Base-by-base conservation (phyloP, 2,329 filamentous ascomycete species). In the Westerdykella ornata region DNA sequence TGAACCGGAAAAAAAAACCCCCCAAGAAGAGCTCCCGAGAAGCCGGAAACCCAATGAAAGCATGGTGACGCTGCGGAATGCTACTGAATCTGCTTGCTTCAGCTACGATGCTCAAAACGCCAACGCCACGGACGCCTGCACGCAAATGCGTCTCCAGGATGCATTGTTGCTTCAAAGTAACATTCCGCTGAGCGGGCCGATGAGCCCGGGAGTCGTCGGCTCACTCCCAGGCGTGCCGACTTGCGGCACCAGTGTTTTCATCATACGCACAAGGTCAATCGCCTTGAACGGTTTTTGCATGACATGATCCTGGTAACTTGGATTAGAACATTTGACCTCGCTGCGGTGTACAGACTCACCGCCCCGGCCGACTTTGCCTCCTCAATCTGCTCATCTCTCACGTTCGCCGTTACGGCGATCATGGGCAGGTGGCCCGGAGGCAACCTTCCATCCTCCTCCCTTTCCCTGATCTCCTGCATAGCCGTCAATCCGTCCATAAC, bases 401-500 rank as follows among this genome's bases (percentile, higher is more conserved):
- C 63, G 35, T 67, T 66, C 9, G 63, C 63, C 6, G 63, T 67
- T 1, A 67, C 63, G 1, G 59, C 62, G n/a, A 67, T 63, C 16
- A 67, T 53, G 0, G 62, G 63, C 14, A 67, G 30, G 3, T 54
- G 43, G 12, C 47, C 51, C 1, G 51, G 30, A 9, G 53, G 18
- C 1, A 53, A 49, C 14, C 53, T 48, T 3, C 49, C 48, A 4
- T 69, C 64, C 1, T 52, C 48, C 50, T 77, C 73, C 12, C 71
- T 65, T 9, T 65, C 59, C 2, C 74, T 66, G 15, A 78, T 77
- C 40, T 63, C 65, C 8, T 66, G 63, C 7, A 74, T 77, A 0
- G 60, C 59, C 7, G 48, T 52, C 18, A 63, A 35, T 0, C 60
- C 61, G 38, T 78, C 70, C 48, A 79, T 71, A 4, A 77, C 63